Percentiles rank a stretch among this genome's conserved stretches.
These are phyloP conservation scores for Russula compacta DNA, from an alignment of 768 basidiomycete species.

Conservation along the genomic window DNA sequence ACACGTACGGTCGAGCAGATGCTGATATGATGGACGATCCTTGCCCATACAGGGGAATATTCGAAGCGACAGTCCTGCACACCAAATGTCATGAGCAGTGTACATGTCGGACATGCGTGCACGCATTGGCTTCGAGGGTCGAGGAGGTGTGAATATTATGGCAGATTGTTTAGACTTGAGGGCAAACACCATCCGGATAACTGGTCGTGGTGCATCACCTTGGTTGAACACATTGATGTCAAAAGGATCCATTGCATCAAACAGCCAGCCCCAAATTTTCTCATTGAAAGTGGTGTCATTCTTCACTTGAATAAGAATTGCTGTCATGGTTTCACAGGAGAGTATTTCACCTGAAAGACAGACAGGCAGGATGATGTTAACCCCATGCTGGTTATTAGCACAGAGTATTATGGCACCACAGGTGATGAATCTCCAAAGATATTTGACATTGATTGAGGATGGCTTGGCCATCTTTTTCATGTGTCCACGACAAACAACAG, in stretches of 20 bases:
- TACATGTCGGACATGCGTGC: neutral
- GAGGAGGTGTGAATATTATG: neutral
- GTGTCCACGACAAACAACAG: neutral
- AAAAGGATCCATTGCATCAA: neutral
- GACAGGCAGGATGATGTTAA: neutral
- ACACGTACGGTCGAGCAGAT: too few species aligned
- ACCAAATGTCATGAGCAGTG: neutral
- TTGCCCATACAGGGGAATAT: neutral
- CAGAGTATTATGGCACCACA: neutral
- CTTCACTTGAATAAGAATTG: neutral
- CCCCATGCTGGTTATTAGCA: neutral
- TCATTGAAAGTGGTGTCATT: too few species aligned
- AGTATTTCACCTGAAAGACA: neutral
- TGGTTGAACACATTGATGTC: neutral
- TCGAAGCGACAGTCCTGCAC: neutral
- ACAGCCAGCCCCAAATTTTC: too few species aligned
- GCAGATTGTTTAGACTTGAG: neutral
- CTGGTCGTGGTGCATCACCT: neutral
- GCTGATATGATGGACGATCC: too few species aligned
- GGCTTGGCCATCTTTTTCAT: too few species aligned
- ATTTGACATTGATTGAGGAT: too few species aligned
- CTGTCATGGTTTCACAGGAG: neutral
- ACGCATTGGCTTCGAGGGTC: too few species aligned
- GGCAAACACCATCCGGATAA: neutral
- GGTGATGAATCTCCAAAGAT: neutral